A percentile compares a stretch with the other conserved stretches of the same genome.
Conservation (phyloP, 805 yeast species). For the Sugiyamaella lignohabitans region DNA sequence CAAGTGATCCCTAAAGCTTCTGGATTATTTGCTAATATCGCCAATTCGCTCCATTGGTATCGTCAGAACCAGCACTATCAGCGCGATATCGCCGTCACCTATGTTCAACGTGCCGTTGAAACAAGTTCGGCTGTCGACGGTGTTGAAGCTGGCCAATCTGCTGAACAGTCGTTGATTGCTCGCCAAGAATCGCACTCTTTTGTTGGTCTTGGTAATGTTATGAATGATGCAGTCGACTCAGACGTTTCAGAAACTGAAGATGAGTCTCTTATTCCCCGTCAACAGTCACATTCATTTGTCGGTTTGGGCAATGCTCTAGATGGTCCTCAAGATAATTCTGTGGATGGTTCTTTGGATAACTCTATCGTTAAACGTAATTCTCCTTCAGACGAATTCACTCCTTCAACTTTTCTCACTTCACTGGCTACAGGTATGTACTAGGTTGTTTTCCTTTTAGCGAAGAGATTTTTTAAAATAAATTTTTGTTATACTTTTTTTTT, state of each 20-base stretch:
- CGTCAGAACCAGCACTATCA: background rate
- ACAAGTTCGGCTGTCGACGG: background rate
- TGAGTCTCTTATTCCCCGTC: too few species aligned
- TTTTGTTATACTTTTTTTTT: background rate
- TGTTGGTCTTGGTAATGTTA: background rate
- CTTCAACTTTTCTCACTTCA: background rate
- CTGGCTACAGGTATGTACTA: background rate
- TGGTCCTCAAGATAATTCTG: background rate
- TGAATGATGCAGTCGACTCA: too few species aligned
- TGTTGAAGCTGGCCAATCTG: too few species aligned
- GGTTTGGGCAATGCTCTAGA: background rate
- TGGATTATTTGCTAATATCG: too few species aligned
- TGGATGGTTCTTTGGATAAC: background rate
- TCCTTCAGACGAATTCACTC: too few species aligned
- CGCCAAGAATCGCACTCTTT: too few species aligned
- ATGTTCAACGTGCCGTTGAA: background rate
- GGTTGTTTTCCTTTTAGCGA: background rate
- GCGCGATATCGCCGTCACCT: background rate
- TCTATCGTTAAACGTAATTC: too few species aligned
- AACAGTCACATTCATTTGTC: too few species aligned
- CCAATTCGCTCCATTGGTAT: background rate
- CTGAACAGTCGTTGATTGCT: too few species aligned
- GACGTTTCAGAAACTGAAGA: too few species aligned
- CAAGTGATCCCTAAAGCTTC: background rate
- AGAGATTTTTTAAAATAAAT: too few species aligned